Evolutionary conservation across 2,329 filamentous ascomycete genomes (phyloP).

Genomic region (Claviceps quebecensis): DNA sequence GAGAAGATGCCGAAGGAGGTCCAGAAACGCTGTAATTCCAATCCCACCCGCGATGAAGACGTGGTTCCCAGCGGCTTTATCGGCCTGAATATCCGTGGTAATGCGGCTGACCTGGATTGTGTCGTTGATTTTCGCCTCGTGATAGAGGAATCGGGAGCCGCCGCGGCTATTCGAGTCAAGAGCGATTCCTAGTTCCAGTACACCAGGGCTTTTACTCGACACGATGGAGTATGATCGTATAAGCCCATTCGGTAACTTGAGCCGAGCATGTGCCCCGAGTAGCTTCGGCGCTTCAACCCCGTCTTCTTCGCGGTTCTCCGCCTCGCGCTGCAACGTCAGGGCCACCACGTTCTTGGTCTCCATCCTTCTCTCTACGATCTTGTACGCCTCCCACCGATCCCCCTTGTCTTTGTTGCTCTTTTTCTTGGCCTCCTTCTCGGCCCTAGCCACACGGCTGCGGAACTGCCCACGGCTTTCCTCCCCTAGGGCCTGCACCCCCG

Average conservation of each 20-base stretch:
- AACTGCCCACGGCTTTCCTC: constrained; percentile 36
- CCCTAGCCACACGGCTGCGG: constrained; percentile 34
- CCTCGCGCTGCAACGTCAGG: constrained; percentile 33
- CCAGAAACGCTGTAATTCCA: constrained; percentile 51
- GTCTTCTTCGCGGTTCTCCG: constrained; percentile 18
- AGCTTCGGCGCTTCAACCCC: constrained; percentile 18
- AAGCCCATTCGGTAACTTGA: constrained; percentile 42
- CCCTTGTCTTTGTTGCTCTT: constrained; percentile 8
- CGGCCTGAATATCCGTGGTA: constrained; percentile 32
- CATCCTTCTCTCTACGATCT: constrained; percentile 32
- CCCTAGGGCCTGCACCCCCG: constrained; percentile 35
- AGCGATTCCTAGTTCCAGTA: constrained; percentile 42
- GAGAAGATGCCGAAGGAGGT: constrained; percentile 27
- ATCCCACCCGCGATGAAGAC: constrained; percentile 52
- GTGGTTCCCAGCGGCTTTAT: constrained; percentile 37
- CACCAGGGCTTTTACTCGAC: constrained; percentile 26
- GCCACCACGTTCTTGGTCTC: constrained; percentile 38
- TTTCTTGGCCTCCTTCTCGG: constrained; percentile 15
- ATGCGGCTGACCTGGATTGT: constrained; percentile 36
- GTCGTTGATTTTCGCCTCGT: constrained; percentile 31
- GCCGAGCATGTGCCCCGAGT: constrained; percentile 38
- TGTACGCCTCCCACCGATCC: constrained; percentile 30
- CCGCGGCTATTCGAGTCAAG: constrained; percentile 41
- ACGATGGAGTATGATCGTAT: constrained; percentile 48
- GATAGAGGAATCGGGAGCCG: constrained; percentile 46